A percentile compares a stretch with the other conserved stretches of the same genome.
These are phyloP conservation scores for Triticum urartu DNA, from an alignment of 176 grass and related monocot species.

Conservation along the genomic window DNA sequence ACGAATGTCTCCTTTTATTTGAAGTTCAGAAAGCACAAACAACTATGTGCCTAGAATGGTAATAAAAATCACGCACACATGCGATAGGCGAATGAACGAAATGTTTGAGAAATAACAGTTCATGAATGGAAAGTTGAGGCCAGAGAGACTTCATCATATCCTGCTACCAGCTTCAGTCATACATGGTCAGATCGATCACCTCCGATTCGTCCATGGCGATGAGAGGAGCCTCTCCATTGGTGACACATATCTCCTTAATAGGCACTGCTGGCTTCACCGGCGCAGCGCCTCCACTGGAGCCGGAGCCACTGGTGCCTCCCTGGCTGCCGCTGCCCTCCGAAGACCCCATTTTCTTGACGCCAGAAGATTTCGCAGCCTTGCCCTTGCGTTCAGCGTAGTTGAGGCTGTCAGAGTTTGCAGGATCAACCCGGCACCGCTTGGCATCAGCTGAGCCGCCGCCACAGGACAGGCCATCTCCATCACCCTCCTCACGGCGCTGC, in stretches of 20 bases:
- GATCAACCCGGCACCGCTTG: background rate
- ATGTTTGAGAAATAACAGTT: background rate
- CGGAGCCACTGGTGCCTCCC: background rate
- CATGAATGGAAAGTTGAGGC: background rate
- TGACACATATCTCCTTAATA: slow-evolving; percentile 39
- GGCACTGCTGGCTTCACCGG: slow-evolving; percentile 26
- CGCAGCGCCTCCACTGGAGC: background rate
- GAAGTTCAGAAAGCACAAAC: background rate
- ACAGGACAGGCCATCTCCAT: background rate
- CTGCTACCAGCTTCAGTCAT: slow-evolving; percentile 20
- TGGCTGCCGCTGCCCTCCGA: background rate
- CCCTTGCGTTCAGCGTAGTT: slow-evolving; percentile 48
- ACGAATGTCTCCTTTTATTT: background rate
- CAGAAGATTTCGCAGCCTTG: slow-evolving; percentile 38
- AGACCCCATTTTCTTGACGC: background rate
- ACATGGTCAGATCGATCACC: slow-evolving; percentile 37
- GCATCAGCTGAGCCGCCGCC: background rate
- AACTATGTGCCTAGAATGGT: background rate
- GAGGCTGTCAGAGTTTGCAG: slow-evolving; percentile 22
- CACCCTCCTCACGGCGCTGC: background rate
- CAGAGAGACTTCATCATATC: background rate
- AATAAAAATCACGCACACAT: background rate
- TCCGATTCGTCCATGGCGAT: background rate
- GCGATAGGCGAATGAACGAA: background rate
- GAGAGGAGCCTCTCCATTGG: slow-evolving; percentile 25